Conservation (phyloP, 139 green algal genomes). For the Mychonastes homosphaera region DNA sequence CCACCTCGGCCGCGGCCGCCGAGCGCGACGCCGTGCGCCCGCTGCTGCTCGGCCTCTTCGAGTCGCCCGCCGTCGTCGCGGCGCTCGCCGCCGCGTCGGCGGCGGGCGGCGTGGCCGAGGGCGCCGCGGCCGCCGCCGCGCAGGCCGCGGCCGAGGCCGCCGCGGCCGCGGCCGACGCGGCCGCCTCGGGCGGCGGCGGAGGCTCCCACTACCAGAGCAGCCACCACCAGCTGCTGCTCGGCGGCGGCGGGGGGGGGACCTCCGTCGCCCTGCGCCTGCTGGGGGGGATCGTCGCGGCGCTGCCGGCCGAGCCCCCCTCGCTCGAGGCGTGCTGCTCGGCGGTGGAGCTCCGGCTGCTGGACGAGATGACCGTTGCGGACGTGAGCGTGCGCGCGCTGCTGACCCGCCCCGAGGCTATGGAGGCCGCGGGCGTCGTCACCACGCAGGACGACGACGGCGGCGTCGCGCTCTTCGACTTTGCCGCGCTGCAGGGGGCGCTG, state of each 20-base stretch:
- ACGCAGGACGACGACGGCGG: conserved; percentile 12
- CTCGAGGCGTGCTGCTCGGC: not conserved
- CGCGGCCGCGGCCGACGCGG: too few species aligned
- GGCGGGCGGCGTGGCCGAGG: not conserved
- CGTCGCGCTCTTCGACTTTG: conserved; percentile 16
- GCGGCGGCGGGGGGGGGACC: conserved; percentile 7
- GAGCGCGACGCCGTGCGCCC: conserved; percentile 1
- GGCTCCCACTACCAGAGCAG: too few species aligned
- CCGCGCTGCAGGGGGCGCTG: conserved; percentile 27
- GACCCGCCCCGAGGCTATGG: conserved; percentile 13
- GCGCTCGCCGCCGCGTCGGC: not conserved
- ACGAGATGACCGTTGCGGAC: conserved; percentile 27
- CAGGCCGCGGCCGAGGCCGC: too few species aligned
- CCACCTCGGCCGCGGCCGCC: too few species aligned
- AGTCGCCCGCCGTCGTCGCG: not conserved
- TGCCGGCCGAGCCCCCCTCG: not conserved
- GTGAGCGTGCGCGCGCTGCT: conserved; percentile 27
- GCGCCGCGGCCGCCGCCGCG: too few species aligned
- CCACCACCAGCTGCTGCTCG: too few species aligned
- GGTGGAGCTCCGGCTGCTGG: conserved; percentile 2
- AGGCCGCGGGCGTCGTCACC: conserved; percentile 8
- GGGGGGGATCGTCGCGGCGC: not conserved
- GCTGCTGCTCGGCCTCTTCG: conserved; percentile 8
- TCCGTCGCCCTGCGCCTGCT: conserved; percentile 10
- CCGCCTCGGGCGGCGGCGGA: too few species aligned